Evolutionary conservation across 345 rosid genomes (phyloP).

Genomic region (Combretum micranthum): DNA sequence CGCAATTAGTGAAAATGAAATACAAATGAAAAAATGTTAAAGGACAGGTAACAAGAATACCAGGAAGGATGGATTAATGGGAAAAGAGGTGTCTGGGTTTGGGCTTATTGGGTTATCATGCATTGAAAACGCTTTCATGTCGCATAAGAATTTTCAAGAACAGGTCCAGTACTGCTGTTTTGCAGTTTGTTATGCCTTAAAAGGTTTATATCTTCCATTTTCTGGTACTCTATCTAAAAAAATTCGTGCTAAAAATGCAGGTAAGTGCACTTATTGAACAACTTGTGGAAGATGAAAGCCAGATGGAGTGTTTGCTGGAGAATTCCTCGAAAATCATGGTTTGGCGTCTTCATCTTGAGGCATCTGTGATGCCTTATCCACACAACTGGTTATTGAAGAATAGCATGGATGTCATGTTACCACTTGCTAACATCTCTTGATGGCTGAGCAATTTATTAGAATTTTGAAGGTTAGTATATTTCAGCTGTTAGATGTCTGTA

Average conservation of each 20-base stretch:
- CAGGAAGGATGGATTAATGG: too few relatives aligned
- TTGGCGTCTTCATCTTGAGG: constrained; percentile 31
- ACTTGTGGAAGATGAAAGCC: constrained; percentile 67
- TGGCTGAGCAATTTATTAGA: not conserved
- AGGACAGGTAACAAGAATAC: too few relatives aligned
- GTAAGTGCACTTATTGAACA: constrained; percentile 44
- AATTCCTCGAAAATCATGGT: constrained; percentile 49
- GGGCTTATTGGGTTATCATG: too few relatives aligned
- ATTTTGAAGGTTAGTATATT: constrained; percentile 12
- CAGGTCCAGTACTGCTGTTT: not conserved
- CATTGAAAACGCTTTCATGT: too few relatives aligned
- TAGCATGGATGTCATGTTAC: constrained; percentile 29
- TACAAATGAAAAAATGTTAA: too few relatives aligned
- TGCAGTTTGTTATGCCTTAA: not conserved
- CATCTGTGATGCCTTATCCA: constrained; percentile 31
- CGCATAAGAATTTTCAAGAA: too few relatives aligned
- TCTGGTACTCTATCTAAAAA: constrained; percentile 1
- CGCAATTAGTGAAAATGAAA: too few relatives aligned
- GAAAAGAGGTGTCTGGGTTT: too few relatives aligned
- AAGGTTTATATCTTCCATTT: not conserved
- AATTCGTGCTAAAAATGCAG: constrained; percentile 22
- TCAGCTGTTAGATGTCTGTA: not conserved
- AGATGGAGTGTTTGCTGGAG: constrained; percentile 50
- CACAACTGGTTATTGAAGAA: constrained; percentile 32
- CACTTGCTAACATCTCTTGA: constrained; percentile 22